Evolutionary conservation across 192 early-diverging fungal genomes (phyloP).

Genomic region (Tieghemiomyces parasiticus): DNA sequence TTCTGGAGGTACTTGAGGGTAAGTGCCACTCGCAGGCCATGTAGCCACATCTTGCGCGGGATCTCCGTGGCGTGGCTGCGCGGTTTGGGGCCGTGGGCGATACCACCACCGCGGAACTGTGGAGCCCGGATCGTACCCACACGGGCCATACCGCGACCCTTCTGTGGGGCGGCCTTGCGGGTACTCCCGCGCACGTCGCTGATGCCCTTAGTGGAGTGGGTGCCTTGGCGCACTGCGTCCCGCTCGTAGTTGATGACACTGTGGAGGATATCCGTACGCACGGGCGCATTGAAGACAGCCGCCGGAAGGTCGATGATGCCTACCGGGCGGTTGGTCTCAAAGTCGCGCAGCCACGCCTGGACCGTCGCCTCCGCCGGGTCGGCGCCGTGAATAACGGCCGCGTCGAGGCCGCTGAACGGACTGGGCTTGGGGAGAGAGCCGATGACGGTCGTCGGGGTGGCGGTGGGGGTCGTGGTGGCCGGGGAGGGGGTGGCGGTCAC

Average conservation of each 20-base stretch:
- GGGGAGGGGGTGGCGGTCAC: no score
- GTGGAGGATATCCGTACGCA: constrained; percentile 70
- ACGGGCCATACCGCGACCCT: constrained; percentile 86
- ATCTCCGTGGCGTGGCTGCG: constrained; percentile 69
- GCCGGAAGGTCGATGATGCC: constrained; percentile 56
- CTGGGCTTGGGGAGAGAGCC: neutral
- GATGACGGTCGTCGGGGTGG: neutral
- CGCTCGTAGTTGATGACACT: constrained; percentile 80
- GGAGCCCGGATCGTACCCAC: constrained; percentile 72
- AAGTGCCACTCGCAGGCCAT: constrained; percentile 68
- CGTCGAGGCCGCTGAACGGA: no score
- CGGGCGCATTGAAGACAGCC: constrained; percentile 55
- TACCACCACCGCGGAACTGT: constrained; percentile 74
- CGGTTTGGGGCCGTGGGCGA: constrained; percentile 82
- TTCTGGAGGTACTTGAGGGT: constrained; percentile 81
- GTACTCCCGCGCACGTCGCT: constrained; percentile 75
- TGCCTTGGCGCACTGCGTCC: constrained; percentile 63
- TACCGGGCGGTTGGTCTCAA: constrained; percentile 50
- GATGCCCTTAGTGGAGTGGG: constrained; percentile 62
- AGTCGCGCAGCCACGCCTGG: constrained; percentile 64
- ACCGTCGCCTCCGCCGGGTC: constrained; percentile 21
- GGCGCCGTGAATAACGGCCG: no score
- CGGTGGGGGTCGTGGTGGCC: neutral
- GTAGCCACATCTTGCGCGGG: constrained; percentile 72
- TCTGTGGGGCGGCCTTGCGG: constrained; percentile 74